A percentile compares a stretch with the other conserved stretches of the same genome.
Evolutionary conservation across 2,329 filamentous ascomycete species (phyloP).

Genomic region (Colletotrichum navitas): DNA sequence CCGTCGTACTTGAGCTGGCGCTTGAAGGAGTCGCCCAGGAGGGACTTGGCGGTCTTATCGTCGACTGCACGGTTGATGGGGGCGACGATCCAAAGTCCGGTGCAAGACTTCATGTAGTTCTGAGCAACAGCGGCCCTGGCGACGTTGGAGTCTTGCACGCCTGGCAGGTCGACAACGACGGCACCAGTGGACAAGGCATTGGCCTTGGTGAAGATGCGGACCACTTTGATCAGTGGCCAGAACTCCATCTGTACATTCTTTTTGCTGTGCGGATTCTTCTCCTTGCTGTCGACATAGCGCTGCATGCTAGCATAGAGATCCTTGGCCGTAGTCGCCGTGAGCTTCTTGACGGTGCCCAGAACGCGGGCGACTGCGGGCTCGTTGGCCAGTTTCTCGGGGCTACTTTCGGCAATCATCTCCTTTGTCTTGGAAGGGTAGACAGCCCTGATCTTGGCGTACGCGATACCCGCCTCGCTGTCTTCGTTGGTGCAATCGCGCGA

Average conservation of each 20-base stretch:
- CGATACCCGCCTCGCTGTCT: constrained; percentile 58
- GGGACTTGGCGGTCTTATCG: constrained; percentile 68
- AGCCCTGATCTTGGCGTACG: constrained; percentile 59
- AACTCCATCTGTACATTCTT: constrained; percentile 47
- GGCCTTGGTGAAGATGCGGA: constrained; percentile 55
- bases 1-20: constrained; percentile 71
- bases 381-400: constrained; percentile 42
- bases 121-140: constrained; percentile 69
- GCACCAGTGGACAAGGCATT: constrained; percentile 52
- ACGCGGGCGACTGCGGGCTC: constrained; percentile 45
- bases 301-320: constrained; percentile 46
- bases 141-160: constrained; percentile 70
- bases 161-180: constrained; percentile 64
- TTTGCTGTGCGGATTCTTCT: constrained; percentile 43
- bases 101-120: constrained; percentile 71
- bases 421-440: constrained; percentile 56
- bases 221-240: constrained; percentile 67
- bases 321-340: constrained; percentile 43
- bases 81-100: constrained; percentile 72
- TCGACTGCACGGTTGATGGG: constrained; percentile 72
- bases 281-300: constrained; percentile 49
- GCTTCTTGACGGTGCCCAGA: constrained; percentile 45
- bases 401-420: constrained; percentile 46
- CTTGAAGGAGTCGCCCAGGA: constrained; percentile 70
- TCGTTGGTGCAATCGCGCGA: constrained; percentile 53